Evolutionary conservation across 2,329 filamentous ascomycete genomes (phyloP), one percentile per base, ranked within the genome.

Genomic region (Ceratocystis destructans): DNA sequence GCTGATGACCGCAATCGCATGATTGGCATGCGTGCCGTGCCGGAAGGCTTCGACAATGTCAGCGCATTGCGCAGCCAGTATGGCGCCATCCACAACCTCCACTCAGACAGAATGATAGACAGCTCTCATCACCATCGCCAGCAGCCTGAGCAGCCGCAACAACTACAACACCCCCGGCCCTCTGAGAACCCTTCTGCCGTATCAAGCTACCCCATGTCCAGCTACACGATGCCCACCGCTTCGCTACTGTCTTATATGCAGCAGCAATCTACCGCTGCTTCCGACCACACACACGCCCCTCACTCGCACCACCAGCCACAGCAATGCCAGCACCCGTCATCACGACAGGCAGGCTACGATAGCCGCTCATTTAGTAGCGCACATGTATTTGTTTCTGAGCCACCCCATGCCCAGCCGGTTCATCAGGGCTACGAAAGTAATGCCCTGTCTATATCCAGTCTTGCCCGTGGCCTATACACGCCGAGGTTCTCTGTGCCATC

Each of bases 21-120:
- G 81, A 84, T 88, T 72, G 86, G 86, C 74, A 88, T 87, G 83
- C 80, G 85, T 66, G 85, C 86, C 2, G 83, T 88, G 3, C 86
- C 86, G 7, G 85, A 88, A 69, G 84, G 85, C 70, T 88, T 88
- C 69, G 85, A 88, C 73, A 88, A 86, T 70, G 79, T 88, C 2
- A 83, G 87, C 72, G 86, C 85, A 15, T 76, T 88, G 17, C 86
- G 88, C 72, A 86, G 83, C 22, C 83, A 83, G 3, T 87, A 87
- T 69, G 84, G 84, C 8, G 84, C 84, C 5, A 80, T 84, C 15
- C 46, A 33, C 46, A 55, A 44, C 44, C 62, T 44, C n/a, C 62
- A 22, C n/a, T 12, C 48, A 37, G 31, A 64, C 62, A 20, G 44
- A 46, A 8, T 64, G 17, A 10, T 68, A 73, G 74, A 22, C 77